Evolutionary conservation across 2,329 filamentous ascomycete genomes (phyloP).

Genomic region (Colletotrichum tamarilloi): DNA sequence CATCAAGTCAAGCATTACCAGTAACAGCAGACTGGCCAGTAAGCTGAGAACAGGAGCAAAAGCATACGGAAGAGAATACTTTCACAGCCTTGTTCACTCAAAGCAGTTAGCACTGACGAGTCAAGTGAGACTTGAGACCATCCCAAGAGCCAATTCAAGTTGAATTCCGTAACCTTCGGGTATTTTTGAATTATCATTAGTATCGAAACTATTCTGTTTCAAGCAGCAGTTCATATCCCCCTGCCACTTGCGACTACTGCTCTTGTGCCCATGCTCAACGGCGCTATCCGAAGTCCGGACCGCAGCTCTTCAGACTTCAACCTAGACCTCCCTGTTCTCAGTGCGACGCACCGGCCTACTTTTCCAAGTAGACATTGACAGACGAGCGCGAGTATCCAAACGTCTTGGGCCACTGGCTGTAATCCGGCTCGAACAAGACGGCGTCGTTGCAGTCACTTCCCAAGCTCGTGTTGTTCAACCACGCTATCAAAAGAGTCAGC

Average conservation of each 20-base stretch:
- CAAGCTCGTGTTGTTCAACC: conserved; percentile 28
- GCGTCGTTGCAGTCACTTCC: conserved; percentile 31
- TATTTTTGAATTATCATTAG: not conserved
- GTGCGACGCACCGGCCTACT: not conserved
- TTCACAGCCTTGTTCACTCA: not conserved
- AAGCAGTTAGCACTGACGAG: not conserved
- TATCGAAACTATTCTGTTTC: not conserved
- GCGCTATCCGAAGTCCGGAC: not conserved
- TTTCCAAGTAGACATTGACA: conserved; percentile 19
- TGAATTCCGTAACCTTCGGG: not conserved
- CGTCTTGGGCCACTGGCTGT: conserved; percentile 27
- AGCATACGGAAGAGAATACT: not conserved
- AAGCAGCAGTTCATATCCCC: not conserved
- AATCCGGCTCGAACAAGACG: conserved; percentile 28
- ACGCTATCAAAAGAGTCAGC: not conserved
- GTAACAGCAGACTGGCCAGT: no score
- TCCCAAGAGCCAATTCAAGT: not conserved
- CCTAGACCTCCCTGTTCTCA: not conserved
- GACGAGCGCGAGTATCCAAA: conserved; percentile 26
- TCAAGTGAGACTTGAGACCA: not conserved
- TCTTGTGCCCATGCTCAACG: not conserved
- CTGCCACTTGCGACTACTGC: not conserved
- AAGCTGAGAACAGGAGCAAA: not conserved
- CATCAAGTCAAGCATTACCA: not conserved
- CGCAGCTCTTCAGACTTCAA: not conserved